Evolutionary conservation across 169 alveolate species (phyloP), one percentile per base, ranked within the genome.

Genomic region (Eimeria sp.): DNA sequence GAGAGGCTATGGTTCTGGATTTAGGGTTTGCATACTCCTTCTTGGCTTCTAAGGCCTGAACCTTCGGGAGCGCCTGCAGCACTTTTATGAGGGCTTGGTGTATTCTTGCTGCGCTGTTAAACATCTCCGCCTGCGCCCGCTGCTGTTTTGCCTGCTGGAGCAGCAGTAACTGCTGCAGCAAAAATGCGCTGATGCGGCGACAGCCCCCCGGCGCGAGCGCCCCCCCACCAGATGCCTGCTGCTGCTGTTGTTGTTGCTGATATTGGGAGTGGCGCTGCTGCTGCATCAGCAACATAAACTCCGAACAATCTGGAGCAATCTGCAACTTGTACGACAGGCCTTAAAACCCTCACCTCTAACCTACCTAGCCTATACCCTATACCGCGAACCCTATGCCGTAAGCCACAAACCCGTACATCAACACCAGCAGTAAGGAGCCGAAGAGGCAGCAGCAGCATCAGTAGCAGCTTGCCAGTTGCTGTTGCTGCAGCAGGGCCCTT

Each of bases 81-180:
- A 25, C 16, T 27, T 70, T 70, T n/a, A 70, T 16, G 40, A 70
- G 27, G 40, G 80, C 80, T 40, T 70, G 80, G 27, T 25, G 18
- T 25, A 70, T 27, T 11, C 80, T n/a, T 11, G 80, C 80, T 10
- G 80, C 80, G 27, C 80, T 70, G 18, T 13, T 70, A 40, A 25
- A 70, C 80, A 16, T 13, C 2, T 70, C 80, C 2, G 27, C 80
- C 27, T 13, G 40, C 0, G 80, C 80, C 27, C 80, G 18, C 27
- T 70, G 80, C 80, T 70, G 27, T 40, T 70, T 70, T 18, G 40
- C 80, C 16, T 70, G 80, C 80, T 70, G 80, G 45, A 70, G 80
- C 80, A 70, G 40, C 80, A 25, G 80, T 40, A 70, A 40, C 80
- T 70, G 80, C 80, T 70, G 80, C 80, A 70, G 40, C 47, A 70